Base-by-base conservation (phyloP, 2,329 filamentous ascomycete genomes). In the Calonectria leucothoes region DNA sequence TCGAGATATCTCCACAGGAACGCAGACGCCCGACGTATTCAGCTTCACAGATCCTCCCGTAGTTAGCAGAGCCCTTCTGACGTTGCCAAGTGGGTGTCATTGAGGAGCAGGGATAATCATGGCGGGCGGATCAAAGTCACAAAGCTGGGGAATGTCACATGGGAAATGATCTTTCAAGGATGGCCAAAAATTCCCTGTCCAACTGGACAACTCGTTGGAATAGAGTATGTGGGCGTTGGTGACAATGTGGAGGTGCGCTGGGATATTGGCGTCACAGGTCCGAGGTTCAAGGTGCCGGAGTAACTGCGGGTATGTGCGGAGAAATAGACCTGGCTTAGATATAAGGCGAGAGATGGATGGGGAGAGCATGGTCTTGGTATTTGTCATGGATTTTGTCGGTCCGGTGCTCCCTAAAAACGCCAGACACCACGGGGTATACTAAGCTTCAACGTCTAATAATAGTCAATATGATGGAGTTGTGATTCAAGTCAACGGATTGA, bases 251-350 rank as follows among this genome's bases (percentile, higher is more conserved):
- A 66, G 45, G 66, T 74, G 57, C 69, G 69, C n/a, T 74, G 66
- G 69, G 72, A 74, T 37, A 74, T 72, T 39, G 69, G 66, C 2
- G 69, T 74, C 14, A 72, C 72, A 11, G 72, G 66, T 6, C 69
- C 66, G 31, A 72, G 69, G 11, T 72, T 72, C 29, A 23, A 55
- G 42, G 52, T 74, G 33, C 25, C 55, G 4, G 51, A 42, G 17
- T 69, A 66, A 57, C 25, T 59, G n/a, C 8, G 55, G n/a, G 25
- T 20, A 25, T 20, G n/a, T 20, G 49, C 25, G 7, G 27, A 52
- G 49, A 11, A 11, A 31, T 20, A 10, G 27, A 31, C 1, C 6
- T 31, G 3, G 6, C 6, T 23, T 4, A 2, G 20, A 45, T 23
- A n/a, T 5, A 45, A 23, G 8, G 4, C 10, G 8, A 7, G 20